Evolutionary conservation across 306 rosid genomes (phyloP).

Genomic region (Cucumis cinereus): DNA sequence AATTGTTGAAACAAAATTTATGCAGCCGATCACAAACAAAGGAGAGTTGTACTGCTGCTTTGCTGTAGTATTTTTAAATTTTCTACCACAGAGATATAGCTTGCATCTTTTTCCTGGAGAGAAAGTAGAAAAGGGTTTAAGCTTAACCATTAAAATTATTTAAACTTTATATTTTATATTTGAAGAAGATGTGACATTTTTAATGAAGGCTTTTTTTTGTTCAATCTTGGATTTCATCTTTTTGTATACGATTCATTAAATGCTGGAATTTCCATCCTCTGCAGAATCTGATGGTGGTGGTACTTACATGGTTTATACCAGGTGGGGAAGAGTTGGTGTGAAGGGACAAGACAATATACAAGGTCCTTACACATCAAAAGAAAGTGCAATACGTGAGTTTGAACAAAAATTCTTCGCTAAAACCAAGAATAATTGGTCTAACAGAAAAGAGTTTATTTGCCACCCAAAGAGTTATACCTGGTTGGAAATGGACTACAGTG

Average conservation of each 20-base stretch:
- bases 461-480: slow-evolving; percentile 55
- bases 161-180: neutral
- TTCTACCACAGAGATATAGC: neutral
- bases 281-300: slow-evolving; percentile 81
- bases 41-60: neutral
- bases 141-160: neutral
- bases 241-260: neutral
- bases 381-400: slow-evolving; percentile 48
- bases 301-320: slow-evolving; percentile 57
- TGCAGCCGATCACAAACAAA: neutral
- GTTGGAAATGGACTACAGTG: slow-evolving; percentile 86
- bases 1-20: neutral
- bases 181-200: neutral
- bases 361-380: slow-evolving; percentile 50
- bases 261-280: slow-evolving; percentile 7
- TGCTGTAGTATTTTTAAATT: neutral
- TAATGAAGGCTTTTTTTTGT: neutral
- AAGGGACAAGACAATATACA: slow-evolving; percentile 69
- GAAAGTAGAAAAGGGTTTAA: neutral
- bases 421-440: slow-evolving; percentile 67
- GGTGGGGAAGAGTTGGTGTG: slow-evolving; percentile 96
- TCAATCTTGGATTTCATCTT: neutral
- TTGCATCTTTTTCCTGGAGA: neutral
- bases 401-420: slow-evolving; percentile 55
- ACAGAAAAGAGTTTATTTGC: slow-evolving; percentile 39